A percentile compares a stretch with the other conserved stretches of the same genome.
Evolutionary conservation across 495 filamentous ascomycete species (phyloP).

Genomic region (Parachaetomium inaequale): DNA sequence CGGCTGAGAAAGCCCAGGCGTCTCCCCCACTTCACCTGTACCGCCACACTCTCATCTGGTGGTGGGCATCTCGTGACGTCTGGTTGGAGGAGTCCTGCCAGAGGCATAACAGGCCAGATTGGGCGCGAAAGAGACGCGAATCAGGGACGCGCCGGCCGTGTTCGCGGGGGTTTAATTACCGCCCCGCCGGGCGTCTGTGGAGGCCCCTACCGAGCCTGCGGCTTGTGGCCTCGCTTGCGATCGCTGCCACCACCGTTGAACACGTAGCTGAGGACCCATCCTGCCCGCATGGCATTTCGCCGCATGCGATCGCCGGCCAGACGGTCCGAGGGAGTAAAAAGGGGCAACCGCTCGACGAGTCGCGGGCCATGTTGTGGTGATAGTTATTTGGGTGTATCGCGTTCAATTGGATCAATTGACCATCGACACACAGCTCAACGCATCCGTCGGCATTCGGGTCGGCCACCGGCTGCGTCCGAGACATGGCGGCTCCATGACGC

Average conservation of each 20-base stretch:
- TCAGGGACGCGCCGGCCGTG: conserved; percentile 21
- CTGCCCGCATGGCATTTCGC: conserved; percentile 8
- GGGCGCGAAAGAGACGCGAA: conserved; percentile 28
- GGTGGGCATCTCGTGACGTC: not conserved
- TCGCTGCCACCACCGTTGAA: conserved; percentile 20
- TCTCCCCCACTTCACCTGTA: not conserved
- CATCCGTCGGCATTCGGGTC: not conserved
- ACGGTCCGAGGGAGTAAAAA: not conserved
- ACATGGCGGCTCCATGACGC: not conserved
- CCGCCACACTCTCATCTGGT: not conserved
- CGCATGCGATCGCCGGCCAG: conserved; percentile 10
- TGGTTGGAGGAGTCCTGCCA: conserved; percentile 7
- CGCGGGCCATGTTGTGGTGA: not conserved
- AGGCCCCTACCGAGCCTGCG: conserved; percentile 17
- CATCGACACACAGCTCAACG: not conserved
- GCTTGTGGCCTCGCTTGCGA: conserved; percentile 10
- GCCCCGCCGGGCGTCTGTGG: conserved; percentile 13
- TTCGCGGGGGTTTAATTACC: conserved; percentile 28
- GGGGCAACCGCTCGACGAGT: not conserved
- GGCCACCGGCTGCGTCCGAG: not conserved
- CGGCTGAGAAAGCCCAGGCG: not conserved
- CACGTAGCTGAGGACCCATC: conserved; percentile 21
- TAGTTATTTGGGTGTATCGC: not conserved
- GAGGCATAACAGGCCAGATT: conserved; percentile 21
- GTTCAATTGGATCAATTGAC: not conserved